Evolutionary conservation across 495 filamentous ascomycete species (phyloP).

Genomic region (Penicillium coffeae): DNA sequence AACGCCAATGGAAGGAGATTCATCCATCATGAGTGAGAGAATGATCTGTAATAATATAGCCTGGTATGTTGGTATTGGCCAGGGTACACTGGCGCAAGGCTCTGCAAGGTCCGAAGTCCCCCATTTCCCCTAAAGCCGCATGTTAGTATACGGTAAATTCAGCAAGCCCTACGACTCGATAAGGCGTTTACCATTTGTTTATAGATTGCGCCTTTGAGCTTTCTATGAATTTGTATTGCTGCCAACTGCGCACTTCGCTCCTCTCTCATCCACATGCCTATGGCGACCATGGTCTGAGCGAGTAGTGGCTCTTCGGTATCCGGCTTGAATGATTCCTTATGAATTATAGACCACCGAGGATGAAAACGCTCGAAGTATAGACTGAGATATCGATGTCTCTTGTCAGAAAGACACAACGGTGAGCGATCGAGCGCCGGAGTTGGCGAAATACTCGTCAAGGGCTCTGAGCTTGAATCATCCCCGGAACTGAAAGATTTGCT

Average conservation of each 20-base stretch:
- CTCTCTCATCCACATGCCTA: slow-evolving; percentile 25
- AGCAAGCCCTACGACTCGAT: too few relatives aligned
- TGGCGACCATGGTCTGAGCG: slow-evolving; percentile 24
- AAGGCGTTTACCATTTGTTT: slow-evolving; percentile 28
- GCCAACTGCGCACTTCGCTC: slow-evolving; percentile 10
- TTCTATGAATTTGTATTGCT: slow-evolving; percentile 22
- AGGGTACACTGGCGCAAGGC: slow-evolving; percentile 11
- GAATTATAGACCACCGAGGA: slow-evolving; percentile 30
- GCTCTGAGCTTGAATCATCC: neutral
- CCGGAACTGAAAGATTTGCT: neutral
- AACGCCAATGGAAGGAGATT: slow-evolving; percentile 1
- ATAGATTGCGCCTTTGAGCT: slow-evolving; percentile 18
- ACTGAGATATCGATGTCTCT: slow-evolving; percentile 14
- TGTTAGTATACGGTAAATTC: too few relatives aligned
- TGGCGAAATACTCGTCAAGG: neutral
- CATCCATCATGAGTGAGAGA: slow-evolving; percentile 13
- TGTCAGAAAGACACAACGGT: neutral
- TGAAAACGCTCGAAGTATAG: slow-evolving; percentile 30
- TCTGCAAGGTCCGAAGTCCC: slow-evolving; percentile 15
- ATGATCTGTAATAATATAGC: slow-evolving; percentile 31
- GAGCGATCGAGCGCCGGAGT: neutral
- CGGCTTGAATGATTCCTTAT: slow-evolving; percentile 19
- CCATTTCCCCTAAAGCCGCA: slow-evolving; percentile 23
- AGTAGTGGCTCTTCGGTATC: slow-evolving; percentile 18
- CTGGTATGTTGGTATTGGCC: slow-evolving; percentile 33